Conservation (phyloP, 2,329 filamentous ascomycete genomes). For the Xylaria sp. region DNA sequence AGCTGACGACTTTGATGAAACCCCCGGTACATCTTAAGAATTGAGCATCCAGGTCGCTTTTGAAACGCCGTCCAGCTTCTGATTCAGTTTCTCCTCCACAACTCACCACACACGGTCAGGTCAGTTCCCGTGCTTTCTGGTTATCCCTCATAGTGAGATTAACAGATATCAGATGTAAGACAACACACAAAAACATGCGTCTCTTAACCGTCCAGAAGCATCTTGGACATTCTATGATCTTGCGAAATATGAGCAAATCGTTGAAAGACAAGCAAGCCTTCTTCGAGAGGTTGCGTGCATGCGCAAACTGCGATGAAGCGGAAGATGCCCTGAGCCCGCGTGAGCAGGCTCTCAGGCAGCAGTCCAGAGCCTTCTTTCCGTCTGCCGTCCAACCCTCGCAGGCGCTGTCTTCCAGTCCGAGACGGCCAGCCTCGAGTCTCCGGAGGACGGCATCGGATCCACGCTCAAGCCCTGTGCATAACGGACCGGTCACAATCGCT, state of each 20-base stretch:
- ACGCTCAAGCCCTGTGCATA: conserved; percentile 2
- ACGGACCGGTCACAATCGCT: conserved; percentile 23
- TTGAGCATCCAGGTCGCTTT: neutral
- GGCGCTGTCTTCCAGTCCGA: conserved; percentile 11
- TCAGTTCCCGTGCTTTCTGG: neutral
- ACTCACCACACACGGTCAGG: neutral
- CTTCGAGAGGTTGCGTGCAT: conserved; percentile 39
- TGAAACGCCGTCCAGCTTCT: neutral
- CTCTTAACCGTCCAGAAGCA: neutral
- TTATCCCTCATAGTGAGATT: neutral
- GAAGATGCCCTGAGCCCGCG: conserved; percentile 33
- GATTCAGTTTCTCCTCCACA: neutral
- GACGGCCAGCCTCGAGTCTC: neutral
- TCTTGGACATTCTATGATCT: neutral
- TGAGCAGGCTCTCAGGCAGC: conserved; percentile 33
- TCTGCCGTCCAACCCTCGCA: neutral
- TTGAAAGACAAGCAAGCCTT: conserved; percentile 42
- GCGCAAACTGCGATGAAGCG: conserved; percentile 28
- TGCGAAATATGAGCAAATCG: conserved; percentile 25
- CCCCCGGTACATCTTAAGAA: neutral
- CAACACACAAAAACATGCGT: conserved; percentile 1
- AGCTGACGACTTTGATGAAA: neutral
- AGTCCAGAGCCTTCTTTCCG: conserved; percentile 22
- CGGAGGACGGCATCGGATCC: conserved; percentile 18
- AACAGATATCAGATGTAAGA: neutral